These are phyloP conservation scores for Talaromyces atroroseus DNA, from an alignment of 2,329 filamentous ascomycete genomes.

Conservation along the genomic window DNA sequence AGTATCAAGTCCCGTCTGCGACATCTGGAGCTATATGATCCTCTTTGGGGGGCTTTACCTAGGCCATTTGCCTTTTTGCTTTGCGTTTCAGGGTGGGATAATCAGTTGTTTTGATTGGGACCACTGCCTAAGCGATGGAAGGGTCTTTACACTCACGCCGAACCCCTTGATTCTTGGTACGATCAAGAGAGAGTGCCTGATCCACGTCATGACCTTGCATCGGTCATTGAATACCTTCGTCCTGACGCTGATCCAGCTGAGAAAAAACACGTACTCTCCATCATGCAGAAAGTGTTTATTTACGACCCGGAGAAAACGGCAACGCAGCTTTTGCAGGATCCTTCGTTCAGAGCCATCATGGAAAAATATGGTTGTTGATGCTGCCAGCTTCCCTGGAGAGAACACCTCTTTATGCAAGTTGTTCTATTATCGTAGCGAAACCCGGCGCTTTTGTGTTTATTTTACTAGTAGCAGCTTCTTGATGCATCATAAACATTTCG, in stretches of 20 bases:
- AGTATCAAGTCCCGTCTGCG: constrained; percentile 22
- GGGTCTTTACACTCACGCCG: constrained; percentile 15
- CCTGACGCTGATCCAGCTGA: constrained; percentile 20
- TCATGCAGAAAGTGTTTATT: constrained; percentile 22
- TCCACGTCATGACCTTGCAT: not conserved
- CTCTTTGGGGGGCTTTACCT: constrained; percentile 24
- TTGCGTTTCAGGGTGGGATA: constrained; percentile 16
- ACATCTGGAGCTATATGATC: constrained; percentile 30
- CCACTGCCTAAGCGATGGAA: constrained; percentile 24
- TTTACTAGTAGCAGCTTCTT: too few species aligned
- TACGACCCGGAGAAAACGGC: constrained; percentile 23
- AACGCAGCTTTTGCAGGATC: constrained; percentile 23
- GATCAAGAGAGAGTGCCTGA: constrained; percentile 17
- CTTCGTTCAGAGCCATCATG: constrained; percentile 26
- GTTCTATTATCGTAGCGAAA: too few species aligned
- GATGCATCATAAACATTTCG: too few species aligned
- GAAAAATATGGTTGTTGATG: constrained; percentile 23
- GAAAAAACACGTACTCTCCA: constrained; percentile 18
- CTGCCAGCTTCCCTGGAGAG: not conserved
- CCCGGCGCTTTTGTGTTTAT: not conserved
- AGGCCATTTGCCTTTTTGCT: constrained; percentile 17
- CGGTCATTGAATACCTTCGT: not conserved
- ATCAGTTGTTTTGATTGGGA: constrained; percentile 20
- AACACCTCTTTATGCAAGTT: too few species aligned
- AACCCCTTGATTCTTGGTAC: constrained; percentile 23